Evolutionary conservation across 2,329 filamentous ascomycete species (phyloP), one percentile per base, ranked within the genome.

Genomic region (Neopestalotiopsis clavispora): DNA sequence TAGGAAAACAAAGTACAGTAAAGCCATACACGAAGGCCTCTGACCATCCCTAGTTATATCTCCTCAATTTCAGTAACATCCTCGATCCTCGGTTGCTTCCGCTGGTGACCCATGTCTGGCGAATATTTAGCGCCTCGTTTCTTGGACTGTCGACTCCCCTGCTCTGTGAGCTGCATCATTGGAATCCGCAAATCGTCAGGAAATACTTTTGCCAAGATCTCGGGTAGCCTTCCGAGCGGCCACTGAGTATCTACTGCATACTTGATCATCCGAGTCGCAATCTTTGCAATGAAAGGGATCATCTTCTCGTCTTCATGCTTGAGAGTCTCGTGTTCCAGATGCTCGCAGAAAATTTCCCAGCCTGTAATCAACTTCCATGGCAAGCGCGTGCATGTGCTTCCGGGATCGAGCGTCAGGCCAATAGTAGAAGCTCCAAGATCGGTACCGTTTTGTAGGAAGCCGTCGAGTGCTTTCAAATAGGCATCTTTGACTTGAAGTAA

Each of bases 281-380:
- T 34, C 20, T 59, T 59, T 5, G n/a, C 23, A 59, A 30, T 59
- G 7, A 59, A 59, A 4, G 57, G 13, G 1, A 32, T 2, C 23
- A 30, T 34, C n/a, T 17, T 52, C 13, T 6, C 10, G 5, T 28
- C 23, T 5, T 13, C 23, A 59, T 59, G 23, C 57, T 30, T 30
- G 5, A 20, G 12, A 1, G 57, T 2, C 10, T 20, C 13, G 12
- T 30, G 57, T 13, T 59, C 57, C n/a, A 59, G 57, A 34, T 59
- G 57, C 57, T 59, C 57, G 57, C 57, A 59, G 13, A 59, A 32
- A 23, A 59, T 30, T 4, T 59, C 57, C 57, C 57, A 59, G 23
- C 57, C 57, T 12, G 57, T 59, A 12, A 59, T 32, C 57, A 34
- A 3, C 10, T 34, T 30, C 23, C 23, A 34, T 12, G 57, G 57